Conservation (phyloP, 495 filamentous ascomycete genomes). For the Penicillium canescens region DNA sequence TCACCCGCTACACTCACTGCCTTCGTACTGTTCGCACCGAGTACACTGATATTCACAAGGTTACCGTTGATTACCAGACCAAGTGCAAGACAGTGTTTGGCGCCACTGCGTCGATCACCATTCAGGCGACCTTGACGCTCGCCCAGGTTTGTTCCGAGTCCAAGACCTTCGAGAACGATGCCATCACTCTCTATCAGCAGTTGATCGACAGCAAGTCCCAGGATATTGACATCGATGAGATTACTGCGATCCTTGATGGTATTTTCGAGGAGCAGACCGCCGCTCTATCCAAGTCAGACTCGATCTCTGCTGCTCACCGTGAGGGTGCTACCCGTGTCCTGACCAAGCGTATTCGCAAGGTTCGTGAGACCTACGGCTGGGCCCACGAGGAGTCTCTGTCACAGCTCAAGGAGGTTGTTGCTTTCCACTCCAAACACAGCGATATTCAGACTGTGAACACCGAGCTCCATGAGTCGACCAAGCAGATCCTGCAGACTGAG, state of each 20-base stretch:
- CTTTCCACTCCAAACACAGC: conserved; percentile 31
- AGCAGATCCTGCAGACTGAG: conserved; percentile 32
- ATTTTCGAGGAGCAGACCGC: conserved; percentile 39
- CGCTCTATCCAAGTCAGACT: conserved; percentile 17
- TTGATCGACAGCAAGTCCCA: conserved; percentile 29
- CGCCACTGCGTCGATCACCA: conserved; percentile 34
- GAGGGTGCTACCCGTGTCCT: conserved; percentile 27
- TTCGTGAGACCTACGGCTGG: conserved; percentile 35
- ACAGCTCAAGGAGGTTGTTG: conserved; percentile 33
- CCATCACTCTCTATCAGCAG: conserved; percentile 32
- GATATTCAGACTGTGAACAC: conserved; percentile 21
- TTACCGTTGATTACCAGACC: conserved; percentile 33
- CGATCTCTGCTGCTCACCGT: conserved; percentile 24
- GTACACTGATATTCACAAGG: conserved; percentile 31
- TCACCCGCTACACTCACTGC: conserved; percentile 33
- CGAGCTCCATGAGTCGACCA: conserved; percentile 34
- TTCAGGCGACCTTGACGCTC: conserved; percentile 35
- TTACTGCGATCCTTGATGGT: conserved; percentile 33
- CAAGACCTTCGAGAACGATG: conserved; percentile 34
- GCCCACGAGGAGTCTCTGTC: conserved; percentile 37
- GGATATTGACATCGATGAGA: conserved; percentile 33
- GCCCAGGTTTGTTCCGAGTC: conserved; percentile 39
- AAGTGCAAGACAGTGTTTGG: conserved; percentile 34
- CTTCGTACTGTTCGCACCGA: conserved; percentile 32
- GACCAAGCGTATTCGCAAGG: conserved; percentile 26